Base-by-base conservation (phyloP, 2,329 filamentous ascomycete genomes). In the Alternaria sp. region DNA sequence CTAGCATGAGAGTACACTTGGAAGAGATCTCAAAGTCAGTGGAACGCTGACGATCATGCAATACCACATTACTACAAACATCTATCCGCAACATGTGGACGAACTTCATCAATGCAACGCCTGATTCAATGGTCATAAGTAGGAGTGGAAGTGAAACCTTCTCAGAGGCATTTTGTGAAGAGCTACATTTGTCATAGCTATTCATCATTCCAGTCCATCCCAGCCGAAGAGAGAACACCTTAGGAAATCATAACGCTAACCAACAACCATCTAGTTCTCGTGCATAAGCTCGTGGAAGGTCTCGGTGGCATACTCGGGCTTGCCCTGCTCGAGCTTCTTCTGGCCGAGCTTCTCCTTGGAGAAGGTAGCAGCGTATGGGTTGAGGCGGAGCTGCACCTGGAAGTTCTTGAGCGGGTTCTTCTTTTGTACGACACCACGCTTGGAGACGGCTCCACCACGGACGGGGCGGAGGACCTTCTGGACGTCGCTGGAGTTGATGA, bases 381-480 rank as follows among this genome's bases (percentile, higher is more conserved):
- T 99, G 84, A 99, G 92, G 80, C 96, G 92, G 82, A 99, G 92
- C 85, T 97, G 89, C 75, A 99, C 91, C 89, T 98, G 96, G 90
- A 93, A 97, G 92, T 99, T 99, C 86, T 88, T 88, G 76, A 99
- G 93, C 80, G 96, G 96, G 90, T 99, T 99, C 94, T 98, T 98
- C 93, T 99, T 99, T 90, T 97, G 95, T 75, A 97, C 93, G 80
- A 88, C 85, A 75, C 87, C 85, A 81, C 96, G 93, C 90, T 97
- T 97, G 85, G 93, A 96, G 81, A 90, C 85, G 81, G 93, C 89
- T 76, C 91, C 89, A 77, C 96, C 96, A 88, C 94, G 96, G 84
- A 94, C 93, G 67, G 91, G 93, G 78, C 92, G 90, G 80, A 99
- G 90, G 64, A 97, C 95, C 84, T 91, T 92, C 91, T 99, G 96